phyloP scores from a whole-genome alignment of 1,139 yeast species.

The Yamadazyma buinensis region DNA sequence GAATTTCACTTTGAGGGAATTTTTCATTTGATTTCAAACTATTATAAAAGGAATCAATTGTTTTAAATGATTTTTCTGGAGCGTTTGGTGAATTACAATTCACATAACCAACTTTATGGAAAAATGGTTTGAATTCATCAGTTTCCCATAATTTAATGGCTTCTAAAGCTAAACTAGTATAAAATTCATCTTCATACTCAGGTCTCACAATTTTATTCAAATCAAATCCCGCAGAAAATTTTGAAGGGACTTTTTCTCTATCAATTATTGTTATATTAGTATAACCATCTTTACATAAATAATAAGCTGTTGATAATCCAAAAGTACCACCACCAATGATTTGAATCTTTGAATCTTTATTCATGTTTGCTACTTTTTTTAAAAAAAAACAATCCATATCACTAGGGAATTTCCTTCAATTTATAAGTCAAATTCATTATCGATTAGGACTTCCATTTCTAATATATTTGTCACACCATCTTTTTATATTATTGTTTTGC shows the following conservation, averaged over 20 bases:
- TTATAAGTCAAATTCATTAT: too few species aligned
- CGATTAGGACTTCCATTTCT: too few species aligned
- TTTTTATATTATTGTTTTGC: too few species aligned
- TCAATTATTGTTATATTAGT: conserved; percentile 15
- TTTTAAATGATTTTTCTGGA: conserved; percentile 9
- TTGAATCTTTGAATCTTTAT: conserved; percentile 17
- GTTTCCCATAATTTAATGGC: conserved; percentile 16
- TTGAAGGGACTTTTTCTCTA: conserved; percentile 14
- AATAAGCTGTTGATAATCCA: conserved; percentile 42
- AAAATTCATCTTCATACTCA: conserved; percentile 15
- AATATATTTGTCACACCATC: too few species aligned
- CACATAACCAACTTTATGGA: conserved; percentile 13
- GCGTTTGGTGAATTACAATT: conserved; percentile 13
- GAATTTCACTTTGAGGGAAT: conserved; percentile 7
- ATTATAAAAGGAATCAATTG: conserved; percentile 7
- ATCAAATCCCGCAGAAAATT: conserved; percentile 15
- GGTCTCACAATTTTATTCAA: conserved; percentile 16
- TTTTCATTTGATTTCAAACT: conserved; percentile 8
- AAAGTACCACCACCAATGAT: conserved; percentile 46
- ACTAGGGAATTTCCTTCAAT: too few species aligned
- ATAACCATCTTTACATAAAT: conserved; percentile 25
- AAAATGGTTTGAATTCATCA: conserved; percentile 9
- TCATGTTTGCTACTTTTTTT: too few species aligned
- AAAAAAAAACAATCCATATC: too few species aligned
- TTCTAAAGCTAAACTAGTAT: conserved; percentile 14